Evolutionary conservation across 192 early-diverging fungal genomes (phyloP).

Genomic region (Piromyces finnis): DNA sequence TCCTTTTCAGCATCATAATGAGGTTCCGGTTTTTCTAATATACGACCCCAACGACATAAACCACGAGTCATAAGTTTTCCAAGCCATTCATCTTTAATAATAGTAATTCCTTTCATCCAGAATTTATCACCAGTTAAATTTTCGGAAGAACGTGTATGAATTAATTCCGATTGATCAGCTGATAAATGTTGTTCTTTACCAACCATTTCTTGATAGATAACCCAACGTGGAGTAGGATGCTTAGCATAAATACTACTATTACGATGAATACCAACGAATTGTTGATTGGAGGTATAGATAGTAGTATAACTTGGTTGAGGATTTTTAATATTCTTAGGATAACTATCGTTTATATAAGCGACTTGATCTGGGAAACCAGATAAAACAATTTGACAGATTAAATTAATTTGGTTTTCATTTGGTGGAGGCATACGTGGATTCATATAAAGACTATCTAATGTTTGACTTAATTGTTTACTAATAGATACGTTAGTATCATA

Average conservation of each 20-base stretch:
- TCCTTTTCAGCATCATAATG: slow-evolving; percentile 28
- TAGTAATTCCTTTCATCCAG: slow-evolving; percentile 57
- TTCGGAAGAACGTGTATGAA: not conserved
- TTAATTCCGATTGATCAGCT: slow-evolving; percentile 8
- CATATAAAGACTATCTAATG: slow-evolving; percentile 23
- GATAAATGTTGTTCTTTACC: slow-evolving; percentile 22
- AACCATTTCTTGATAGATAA: slow-evolving; percentile 30
- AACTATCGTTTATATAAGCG: slow-evolving; percentile 23
- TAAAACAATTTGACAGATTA: slow-evolving; percentile 71
- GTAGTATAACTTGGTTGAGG: not conserved
- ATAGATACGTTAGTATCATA: slow-evolving; percentile 13
- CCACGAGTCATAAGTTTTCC: slow-evolving; percentile 46
- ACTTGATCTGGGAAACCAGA: slow-evolving; percentile 83
- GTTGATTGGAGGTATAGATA: not conserved
- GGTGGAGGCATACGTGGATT: slow-evolving; percentile 50
- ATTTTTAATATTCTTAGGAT: not conserved
- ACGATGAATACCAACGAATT: slow-evolving; percentile 10
- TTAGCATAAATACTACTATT: slow-evolving; percentile 12
- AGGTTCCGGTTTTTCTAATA: slow-evolving; percentile 57
- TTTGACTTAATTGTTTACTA: slow-evolving; percentile 38
- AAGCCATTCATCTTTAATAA: slow-evolving; percentile 65
- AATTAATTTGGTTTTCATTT: slow-evolving; percentile 24
- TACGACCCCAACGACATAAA: slow-evolving; percentile 53
- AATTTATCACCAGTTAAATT: slow-evolving; percentile 3
- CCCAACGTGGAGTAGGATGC: slow-evolving; percentile 22